phyloP scores from a whole-genome alignment of 257 asterid genomes.

The Salvia splendens region DNA sequence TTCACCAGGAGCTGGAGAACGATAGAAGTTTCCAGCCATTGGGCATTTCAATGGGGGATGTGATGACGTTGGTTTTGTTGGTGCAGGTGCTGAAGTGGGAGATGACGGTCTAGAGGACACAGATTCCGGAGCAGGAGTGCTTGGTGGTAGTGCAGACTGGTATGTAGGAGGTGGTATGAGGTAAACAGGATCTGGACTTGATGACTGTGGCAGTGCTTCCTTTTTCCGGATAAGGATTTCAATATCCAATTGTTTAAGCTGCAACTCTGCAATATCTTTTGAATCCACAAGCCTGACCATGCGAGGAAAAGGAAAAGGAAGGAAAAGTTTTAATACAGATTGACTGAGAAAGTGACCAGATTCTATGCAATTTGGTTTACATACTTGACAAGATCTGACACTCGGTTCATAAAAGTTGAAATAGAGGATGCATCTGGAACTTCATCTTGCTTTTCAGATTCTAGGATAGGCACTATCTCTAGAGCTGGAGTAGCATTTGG shows the following conservation, averaged over 20 bases:
- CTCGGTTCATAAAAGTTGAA: constrained; percentile 54
- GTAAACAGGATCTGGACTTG: constrained; percentile 38
- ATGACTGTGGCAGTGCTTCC: constrained; percentile 52
- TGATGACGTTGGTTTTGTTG: constrained; percentile 51
- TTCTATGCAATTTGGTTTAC: constrained; percentile 32
- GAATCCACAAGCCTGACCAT: constrained; percentile 59
- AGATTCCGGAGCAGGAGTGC: constrained; percentile 39
- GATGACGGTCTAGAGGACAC: constrained; percentile 34
- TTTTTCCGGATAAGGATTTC: constrained; percentile 60
- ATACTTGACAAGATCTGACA: constrained; percentile 51
- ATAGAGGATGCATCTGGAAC: constrained; percentile 50
- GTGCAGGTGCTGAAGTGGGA: constrained; percentile 39
- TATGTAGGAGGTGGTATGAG: constrained; percentile 38
- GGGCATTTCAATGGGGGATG: constrained; percentile 70
- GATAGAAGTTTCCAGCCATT: constrained; percentile 70
- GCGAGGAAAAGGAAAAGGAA: background rate
- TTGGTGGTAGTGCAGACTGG: constrained; percentile 39
- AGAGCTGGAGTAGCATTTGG: constrained; percentile 41
- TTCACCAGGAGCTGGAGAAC: constrained; percentile 66
- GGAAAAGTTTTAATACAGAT: background rate
- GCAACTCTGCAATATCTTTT: constrained; percentile 55
- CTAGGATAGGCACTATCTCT: constrained; percentile 30
- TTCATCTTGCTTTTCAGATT: constrained; percentile 33
- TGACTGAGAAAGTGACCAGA: constrained; percentile 11
- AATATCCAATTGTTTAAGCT: constrained; percentile 55